phyloP scores from a whole-genome alignment of 345 rosid genomes.

The Crucihimalaya himalaica region DNA sequence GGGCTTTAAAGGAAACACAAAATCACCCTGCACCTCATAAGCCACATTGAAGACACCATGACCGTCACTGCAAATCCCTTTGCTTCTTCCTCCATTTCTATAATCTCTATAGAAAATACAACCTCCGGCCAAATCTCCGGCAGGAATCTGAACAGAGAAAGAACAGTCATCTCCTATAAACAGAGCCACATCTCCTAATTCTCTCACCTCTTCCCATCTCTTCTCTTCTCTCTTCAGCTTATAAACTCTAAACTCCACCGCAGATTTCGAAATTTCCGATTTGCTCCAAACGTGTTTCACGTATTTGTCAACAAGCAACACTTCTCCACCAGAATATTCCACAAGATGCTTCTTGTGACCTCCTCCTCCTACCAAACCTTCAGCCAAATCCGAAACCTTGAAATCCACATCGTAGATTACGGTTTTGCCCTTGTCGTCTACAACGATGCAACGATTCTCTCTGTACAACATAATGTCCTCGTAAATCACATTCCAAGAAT shows the following conservation, averaged over 20 bases:
- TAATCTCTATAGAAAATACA: conserved; percentile 29
- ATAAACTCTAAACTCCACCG: conserved; percentile 39
- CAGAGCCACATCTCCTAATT: conserved; percentile 21
- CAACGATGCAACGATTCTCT: conserved; percentile 17
- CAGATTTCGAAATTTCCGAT: conserved; percentile 16
- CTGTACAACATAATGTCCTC: conserved; percentile 26
- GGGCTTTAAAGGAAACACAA: conserved; percentile 28
- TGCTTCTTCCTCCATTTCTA: conserved; percentile 35
- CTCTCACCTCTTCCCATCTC: conserved; percentile 37
- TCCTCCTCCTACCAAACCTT: conserved; percentile 38
- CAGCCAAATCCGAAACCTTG: conserved; percentile 19
- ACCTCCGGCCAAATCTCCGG: conserved; percentile 26
- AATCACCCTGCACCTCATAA: background rate
- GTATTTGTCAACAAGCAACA: conserved; percentile 38
- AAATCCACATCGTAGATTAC: conserved; percentile 31
- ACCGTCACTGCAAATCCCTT: conserved; percentile 19
- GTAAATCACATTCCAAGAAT: conserved; percentile 23
- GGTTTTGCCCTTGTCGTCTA: conserved; percentile 34
- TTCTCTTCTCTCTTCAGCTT: conserved; percentile 36
- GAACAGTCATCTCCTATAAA: conserved; percentile 42
- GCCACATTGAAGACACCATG: conserved; percentile 34
- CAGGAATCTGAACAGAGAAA: conserved; percentile 32
- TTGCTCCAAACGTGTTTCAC: conserved; percentile 26
- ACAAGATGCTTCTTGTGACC: conserved; percentile 38
- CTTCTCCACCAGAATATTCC: conserved; percentile 25